Conservation (phyloP, 2,329 filamentous ascomycete species). For the Sphaerulina vaccinii region DNA sequence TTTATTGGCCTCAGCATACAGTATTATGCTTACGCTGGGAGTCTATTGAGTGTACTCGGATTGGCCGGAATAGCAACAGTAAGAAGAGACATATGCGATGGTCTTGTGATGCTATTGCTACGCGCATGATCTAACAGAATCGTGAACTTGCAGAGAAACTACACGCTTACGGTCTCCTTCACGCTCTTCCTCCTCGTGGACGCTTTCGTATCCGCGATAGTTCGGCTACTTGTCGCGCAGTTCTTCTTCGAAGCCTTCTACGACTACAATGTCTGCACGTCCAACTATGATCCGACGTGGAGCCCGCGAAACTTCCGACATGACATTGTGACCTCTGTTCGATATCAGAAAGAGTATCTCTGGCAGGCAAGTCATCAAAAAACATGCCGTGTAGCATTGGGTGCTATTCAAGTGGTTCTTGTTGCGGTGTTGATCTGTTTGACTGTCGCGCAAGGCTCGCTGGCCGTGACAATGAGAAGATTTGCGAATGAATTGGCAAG, state of each 20-base stretch:
- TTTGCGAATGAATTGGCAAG: conserved; percentile 21
- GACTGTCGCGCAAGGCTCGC: conserved; percentile 22
- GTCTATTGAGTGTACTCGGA: conserved; percentile 27
- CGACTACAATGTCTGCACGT: conserved; percentile 27
- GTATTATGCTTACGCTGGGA: conserved; percentile 32
- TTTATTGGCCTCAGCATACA: conserved; percentile 29
- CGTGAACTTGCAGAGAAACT: conserved; percentile 18
- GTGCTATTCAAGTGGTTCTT: conserved; percentile 24
- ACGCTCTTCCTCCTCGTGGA: conserved; percentile 32
- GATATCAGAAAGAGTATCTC: conserved; percentile 25
- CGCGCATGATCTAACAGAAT: background rate
- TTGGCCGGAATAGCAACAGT: conserved; percentile 28
- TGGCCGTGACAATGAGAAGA: conserved; percentile 24
- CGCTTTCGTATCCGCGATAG: conserved; percentile 28
- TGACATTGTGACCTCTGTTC: conserved; percentile 26
- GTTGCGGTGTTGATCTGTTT: conserved; percentile 20
- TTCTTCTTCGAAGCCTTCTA: conserved; percentile 29
- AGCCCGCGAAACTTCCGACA: conserved; percentile 23
- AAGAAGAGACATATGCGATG: conserved; percentile 9
- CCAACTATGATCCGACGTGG: conserved; percentile 23
- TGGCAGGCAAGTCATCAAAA: conserved; percentile 19
- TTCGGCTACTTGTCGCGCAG: conserved; percentile 27
- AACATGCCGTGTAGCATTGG: conserved; percentile 25
- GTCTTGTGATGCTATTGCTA: background rate
- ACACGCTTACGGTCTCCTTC: conserved; percentile 27